Base-by-base conservation (phyloP, 805 yeast genomes). In the Sugiyamaella qingdaonensis region DNA sequence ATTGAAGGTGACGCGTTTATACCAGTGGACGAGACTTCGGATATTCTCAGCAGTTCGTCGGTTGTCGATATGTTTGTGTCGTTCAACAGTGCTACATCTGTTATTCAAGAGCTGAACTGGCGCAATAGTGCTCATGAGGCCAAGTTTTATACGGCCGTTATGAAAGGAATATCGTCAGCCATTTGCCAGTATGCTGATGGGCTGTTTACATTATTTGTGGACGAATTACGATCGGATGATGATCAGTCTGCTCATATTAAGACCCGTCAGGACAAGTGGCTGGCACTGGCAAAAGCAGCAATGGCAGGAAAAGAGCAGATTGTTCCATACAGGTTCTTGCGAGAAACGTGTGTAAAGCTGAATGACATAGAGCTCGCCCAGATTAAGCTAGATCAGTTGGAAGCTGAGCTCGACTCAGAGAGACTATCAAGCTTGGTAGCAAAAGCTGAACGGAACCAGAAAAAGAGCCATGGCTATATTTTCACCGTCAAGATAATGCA, bases 331-430 rank as follows among this genome's bases (percentile, higher is more conserved):
- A 76, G 78, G 43, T 85, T 85, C 69, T 73, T 76, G 54, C 71
- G 75, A 4, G 74, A 77, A 50, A 82, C 90, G 0, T 88, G 95
- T 68, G 80, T 86, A n/a, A 82, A 85, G n/a, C 71, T 88, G 55
- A 87, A 86, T 66, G 82, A 89, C 61, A 63, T 89, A 9, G 72
- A 67, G 43, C 62, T 59, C 11, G 72, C 73, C 0, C 78, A 79
- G 52, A 59, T 81, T 9, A 70, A 77, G 29, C 48, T 67, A 24
- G 69, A 67, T 45, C 76, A 73, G 33, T 62, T 86, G 16, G 91
- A 85, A 61, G 78, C 74, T 1, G 63, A 73, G 21, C 58, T 86
- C 11, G 80, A 84, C 51, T 82, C 90, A 0, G 90, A 85, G 53
- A 53, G 63, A 31, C 71, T 82, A 13, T 79, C 85, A 4, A 60